Conservation (phyloP, 495 filamentous ascomycete species). For the Neurospora sp. region DNA sequence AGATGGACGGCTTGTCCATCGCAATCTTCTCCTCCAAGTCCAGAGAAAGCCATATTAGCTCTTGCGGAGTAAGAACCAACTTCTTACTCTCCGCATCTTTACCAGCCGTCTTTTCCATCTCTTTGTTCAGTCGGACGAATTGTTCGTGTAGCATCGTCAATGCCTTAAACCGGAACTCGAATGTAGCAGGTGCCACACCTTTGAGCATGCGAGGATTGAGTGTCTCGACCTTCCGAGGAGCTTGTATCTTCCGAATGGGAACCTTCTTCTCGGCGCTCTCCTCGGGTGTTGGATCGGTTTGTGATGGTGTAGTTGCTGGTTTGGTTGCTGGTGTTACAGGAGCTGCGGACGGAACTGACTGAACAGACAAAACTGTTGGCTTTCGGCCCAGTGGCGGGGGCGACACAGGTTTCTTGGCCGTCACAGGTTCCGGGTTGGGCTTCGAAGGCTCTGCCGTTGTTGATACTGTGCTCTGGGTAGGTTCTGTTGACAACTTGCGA, state of each 20-base stretch:
- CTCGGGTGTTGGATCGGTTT: background rate
- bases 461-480: background rate
- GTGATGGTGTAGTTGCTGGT: background rate
- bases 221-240: slow-evolving; percentile 34
- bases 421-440: slow-evolving; percentile 1
- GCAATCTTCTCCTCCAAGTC: slow-evolving; percentile 80
- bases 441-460: background rate
- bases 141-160: slow-evolving; percentile 66
- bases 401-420: slow-evolving; percentile 19
- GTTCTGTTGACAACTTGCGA: slow-evolving; percentile 14
- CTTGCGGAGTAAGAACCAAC: slow-evolving; percentile 53
- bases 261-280: background rate
- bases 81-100: slow-evolving; percentile 22
- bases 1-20: slow-evolving; percentile 53
- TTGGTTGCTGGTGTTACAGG: background rate
- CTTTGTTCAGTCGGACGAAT: slow-evolving; percentile 61
- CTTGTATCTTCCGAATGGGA: slow-evolving; percentile 4
- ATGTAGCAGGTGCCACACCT: slow-evolving; percentile 54
- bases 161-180: slow-evolving; percentile 55
- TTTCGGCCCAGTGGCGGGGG: slow-evolving; percentile 26
- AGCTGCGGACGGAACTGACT: background rate
- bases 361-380: background rate
- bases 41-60: slow-evolving; percentile 66
- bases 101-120: slow-evolving; percentile 41
- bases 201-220: slow-evolving; percentile 76